phyloP scores from a whole-genome alignment of 306 rosid species.

The Canavalia ensiformis region DNA sequence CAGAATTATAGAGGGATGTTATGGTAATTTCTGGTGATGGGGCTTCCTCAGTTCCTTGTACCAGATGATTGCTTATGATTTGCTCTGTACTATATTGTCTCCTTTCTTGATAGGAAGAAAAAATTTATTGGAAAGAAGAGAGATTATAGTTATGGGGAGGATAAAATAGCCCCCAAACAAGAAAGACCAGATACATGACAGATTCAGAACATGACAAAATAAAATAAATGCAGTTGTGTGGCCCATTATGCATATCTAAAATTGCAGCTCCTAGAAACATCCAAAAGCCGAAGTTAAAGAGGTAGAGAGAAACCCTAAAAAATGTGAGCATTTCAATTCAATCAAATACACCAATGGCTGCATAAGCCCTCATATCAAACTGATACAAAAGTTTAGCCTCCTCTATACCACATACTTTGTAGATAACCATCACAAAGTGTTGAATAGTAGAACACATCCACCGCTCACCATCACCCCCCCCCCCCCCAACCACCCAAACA shows the following conservation, averaged over 20 bases:
- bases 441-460: too few species aligned
- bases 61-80: constrained; percentile 24
- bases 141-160: too few species aligned
- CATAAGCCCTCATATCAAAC: too few species aligned
- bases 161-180: too few species aligned
- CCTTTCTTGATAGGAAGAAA: neutral
- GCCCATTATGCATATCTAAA: constrained; percentile 17
- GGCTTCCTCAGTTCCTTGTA: neutral
- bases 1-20: constrained; percentile 20
- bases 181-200: neutral
- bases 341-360: too few species aligned
- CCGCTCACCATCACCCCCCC: too few species aligned
- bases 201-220: neutral
- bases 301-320: neutral
- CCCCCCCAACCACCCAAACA: too few species aligned
- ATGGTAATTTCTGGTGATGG: neutral
- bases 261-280: constrained; percentile 11
- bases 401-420: too few species aligned
- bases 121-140: neutral
- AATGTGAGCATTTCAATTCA: neutral
- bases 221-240: neutral
- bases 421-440: too few species aligned
- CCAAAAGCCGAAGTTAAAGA: constrained; percentile 8
- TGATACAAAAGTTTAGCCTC: too few species aligned
- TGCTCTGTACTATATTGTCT: neutral